Conservation (phyloP, 805 yeast genomes). For the Lachancea thermotolerans region DNA sequence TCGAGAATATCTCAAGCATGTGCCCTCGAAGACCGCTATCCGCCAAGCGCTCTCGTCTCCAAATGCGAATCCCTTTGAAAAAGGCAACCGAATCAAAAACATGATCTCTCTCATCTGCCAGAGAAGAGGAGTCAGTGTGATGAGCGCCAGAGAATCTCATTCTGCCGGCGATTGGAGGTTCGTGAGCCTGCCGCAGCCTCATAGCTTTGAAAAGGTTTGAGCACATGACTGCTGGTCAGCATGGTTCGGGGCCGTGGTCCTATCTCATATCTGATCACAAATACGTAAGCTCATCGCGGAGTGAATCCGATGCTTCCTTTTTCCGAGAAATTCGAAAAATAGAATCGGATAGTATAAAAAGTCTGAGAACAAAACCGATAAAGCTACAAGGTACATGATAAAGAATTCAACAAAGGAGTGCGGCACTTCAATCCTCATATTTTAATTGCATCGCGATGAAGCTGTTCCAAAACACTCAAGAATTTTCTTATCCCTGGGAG, state of each 20-base stretch:
- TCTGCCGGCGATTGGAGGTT: constrained; percentile 37
- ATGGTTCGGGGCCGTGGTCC: too few species aligned
- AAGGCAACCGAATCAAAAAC: constrained; percentile 29
- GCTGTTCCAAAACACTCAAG: constrained; percentile 62
- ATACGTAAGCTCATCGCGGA: too few species aligned
- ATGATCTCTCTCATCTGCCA: constrained; percentile 30
- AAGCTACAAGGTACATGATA: neutral
- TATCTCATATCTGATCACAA: too few species aligned
- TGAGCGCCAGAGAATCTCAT: constrained; percentile 30
- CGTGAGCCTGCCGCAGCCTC: constrained; percentile 17
- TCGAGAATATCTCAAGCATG: constrained; percentile 56
- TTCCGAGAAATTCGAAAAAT: neutral
- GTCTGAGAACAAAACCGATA: neutral
- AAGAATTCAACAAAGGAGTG: neutral
- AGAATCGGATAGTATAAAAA: neutral
- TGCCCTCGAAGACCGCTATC: constrained; percentile 33
- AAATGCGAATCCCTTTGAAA: constrained; percentile 35
- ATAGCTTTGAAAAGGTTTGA: constrained; percentile 13
- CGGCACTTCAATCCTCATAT: neutral
- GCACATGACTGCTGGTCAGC: neutral
- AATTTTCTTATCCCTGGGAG: constrained; percentile 83
- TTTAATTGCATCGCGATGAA: constrained; percentile 49
- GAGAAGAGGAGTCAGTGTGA: constrained; percentile 35
- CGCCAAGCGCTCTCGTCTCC: constrained; percentile 17
- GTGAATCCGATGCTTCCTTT: neutral